Conservation (phyloP, 345 rosid genomes). For the Cochlearia excelsa region DNA sequence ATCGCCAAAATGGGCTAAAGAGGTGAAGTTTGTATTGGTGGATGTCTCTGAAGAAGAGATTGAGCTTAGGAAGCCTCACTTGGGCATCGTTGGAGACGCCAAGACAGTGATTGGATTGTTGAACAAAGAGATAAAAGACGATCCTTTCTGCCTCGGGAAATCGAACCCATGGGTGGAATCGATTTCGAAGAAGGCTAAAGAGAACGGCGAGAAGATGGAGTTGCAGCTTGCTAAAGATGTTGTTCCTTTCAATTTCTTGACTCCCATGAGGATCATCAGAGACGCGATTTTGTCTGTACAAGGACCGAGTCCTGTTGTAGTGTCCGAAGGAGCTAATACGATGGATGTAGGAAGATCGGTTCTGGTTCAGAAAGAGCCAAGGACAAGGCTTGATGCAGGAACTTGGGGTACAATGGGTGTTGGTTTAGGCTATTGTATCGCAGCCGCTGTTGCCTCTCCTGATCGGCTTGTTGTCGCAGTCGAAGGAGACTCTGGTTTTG, state of each 20-base stretch:
- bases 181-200: conserved; percentile 61
- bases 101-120: conserved; percentile 62
- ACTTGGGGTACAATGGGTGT: conserved; percentile 99
- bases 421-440: conserved; percentile 96
- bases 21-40: conserved; percentile 76
- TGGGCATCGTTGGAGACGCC: conserved; percentile 85
- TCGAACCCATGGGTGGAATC: conserved; percentile 81
- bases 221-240: conserved; percentile 80
- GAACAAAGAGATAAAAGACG: conserved; percentile 80
- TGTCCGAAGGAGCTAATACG: conserved; percentile 94
- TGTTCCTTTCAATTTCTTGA: conserved; percentile 85
- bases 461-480: conserved; percentile 86
- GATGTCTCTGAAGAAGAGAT: conserved; percentile 81
- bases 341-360: conserved; percentile 98
- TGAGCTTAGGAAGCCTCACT: conserved; percentile 65
- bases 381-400: conserved; percentile 98
- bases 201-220: conserved; percentile 77
- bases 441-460: conserved; percentile 94
- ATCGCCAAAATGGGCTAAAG: conserved; percentile 85
- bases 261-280: conserved; percentile 94
- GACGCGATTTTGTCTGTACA: conserved; percentile 67
- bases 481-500: conserved; percentile 98
- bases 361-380: conserved; percentile 90
- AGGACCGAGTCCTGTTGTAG: conserved; percentile 83
- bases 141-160: conserved; percentile 81